Base-by-base conservation (phyloP, 1,284 basidiomycete genomes). In the Leccinum colubrinum region DNA sequence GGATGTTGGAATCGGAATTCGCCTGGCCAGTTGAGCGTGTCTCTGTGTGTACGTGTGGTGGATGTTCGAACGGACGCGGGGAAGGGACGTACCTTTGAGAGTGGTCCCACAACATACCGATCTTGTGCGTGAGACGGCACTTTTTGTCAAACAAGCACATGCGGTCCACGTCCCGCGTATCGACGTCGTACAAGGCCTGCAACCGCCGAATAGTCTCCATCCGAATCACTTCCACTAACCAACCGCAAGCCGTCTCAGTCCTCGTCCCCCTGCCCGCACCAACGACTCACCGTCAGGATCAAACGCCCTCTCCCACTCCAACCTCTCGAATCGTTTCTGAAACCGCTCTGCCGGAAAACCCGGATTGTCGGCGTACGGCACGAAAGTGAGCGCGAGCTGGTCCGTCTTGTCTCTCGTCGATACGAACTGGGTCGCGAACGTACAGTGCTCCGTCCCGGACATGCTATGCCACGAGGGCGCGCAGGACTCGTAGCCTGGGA, bases 341-440 rank as follows among this genome's bases (percentile, higher is more conserved):
- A 84, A 78, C 3, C 60, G 65, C 6, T 62, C 17, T 3, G 66
- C 68, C 25, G 80, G 63, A 63, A 88, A 88, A 0, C 3, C 57
- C 0, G 79, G 74, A 52, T 87, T 83, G 60, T 88, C 85, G 0
- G 80, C 76, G 59, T 83, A 81, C 0, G 85, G 86, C 25, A 86
- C 65, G 62, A 86, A 88, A 72, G 72, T 2, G 25, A 52, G 50
- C 15, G 43, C 43, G 43, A 48, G 43, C 17, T 48, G 43, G 43
- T 48, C 43, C 43, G 17, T 48, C 43, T 17, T 2, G 43, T 48
- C 17, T 48, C 17, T 48, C 17, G 43, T 20, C 17, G 43, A 48
- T 2, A 48, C 43, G 50, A 27, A 52, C 7, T n/a, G 22, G 50
- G 22, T 52, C 50, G 22, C 15, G 50, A 52, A 15, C 25, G 80